These are phyloP conservation scores for Aspergillus quadrilineatus DNA, from an alignment of 2,329 filamentous ascomycete species.

Conservation along the genomic window DNA sequence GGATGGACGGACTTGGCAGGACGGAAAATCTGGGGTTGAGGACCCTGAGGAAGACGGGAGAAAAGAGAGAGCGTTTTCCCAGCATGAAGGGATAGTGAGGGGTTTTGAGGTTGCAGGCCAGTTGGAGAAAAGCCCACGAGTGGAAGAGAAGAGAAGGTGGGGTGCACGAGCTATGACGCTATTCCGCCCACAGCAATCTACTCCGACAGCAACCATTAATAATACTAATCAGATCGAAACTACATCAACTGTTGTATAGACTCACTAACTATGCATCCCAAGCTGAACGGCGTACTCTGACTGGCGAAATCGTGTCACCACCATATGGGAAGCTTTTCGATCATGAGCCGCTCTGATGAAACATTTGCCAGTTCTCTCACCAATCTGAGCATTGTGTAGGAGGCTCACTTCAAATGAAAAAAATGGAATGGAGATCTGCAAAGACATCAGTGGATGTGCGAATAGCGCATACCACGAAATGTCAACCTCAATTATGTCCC, in stretches of 20 bases:
- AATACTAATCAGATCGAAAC: not conserved
- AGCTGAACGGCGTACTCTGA: no score
- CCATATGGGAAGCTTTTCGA: no score
- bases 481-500: no score
- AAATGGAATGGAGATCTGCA: no score
- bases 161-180: conserved; percentile 20
- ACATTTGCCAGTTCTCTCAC: no score
- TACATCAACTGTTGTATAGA: not conserved
- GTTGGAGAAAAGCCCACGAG: conserved; percentile 9
- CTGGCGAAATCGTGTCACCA: no score
- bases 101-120: conserved; percentile 7
- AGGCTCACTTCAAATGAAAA: no score
- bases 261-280: no score
- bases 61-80: conserved; percentile 16
- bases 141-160: conserved; percentile 11
- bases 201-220: not conserved
- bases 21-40: conserved; percentile 24
- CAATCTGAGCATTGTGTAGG: no score
- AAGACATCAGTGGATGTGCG: no score
- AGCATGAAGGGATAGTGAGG: conserved; percentile 25
- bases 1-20: conserved; percentile 18
- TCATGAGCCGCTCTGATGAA: no score
- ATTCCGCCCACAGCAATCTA: conserved; percentile 10
- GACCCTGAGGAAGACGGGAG: conserved; percentile 24
- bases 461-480: no score